These are phyloP conservation scores for Debaryomyces coudertii DNA, from an alignment of 1,139 yeast species.

Conservation along the genomic window DNA sequence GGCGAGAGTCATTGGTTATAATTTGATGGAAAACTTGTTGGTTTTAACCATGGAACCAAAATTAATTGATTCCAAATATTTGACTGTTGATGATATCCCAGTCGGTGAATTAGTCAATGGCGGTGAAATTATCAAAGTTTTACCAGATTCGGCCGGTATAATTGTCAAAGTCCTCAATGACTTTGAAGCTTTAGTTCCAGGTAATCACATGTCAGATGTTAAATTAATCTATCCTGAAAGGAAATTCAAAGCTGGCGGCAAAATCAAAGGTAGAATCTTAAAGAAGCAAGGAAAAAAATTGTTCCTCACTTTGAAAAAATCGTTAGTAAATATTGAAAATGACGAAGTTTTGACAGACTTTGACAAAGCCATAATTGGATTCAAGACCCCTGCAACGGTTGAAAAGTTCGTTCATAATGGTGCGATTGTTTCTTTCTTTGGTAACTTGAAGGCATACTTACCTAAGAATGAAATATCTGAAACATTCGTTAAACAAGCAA, in stretches of 20 bases:
- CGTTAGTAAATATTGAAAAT: conserved; percentile 71
- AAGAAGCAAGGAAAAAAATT: conserved; percentile 46
- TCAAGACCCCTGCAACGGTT: conserved; percentile 74
- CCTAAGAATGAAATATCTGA: conserved; percentile 91
- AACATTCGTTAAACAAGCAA: conserved; percentile 76
- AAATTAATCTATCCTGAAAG: conserved; percentile 87
- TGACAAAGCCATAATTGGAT: conserved; percentile 58
- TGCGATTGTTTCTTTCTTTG: conserved; percentile 82
- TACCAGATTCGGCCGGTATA: conserved; percentile 67
- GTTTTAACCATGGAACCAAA: conserved; percentile 70
- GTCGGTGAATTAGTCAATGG: conserved; percentile 67
- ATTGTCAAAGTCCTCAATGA: conserved; percentile 64
- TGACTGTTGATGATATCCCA: conserved; percentile 72
- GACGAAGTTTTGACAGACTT: conserved; percentile 56
- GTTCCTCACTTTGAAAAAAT: conserved; percentile 76
- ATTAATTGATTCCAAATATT: conserved; percentile 62
- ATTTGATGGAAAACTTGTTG: conserved; percentile 65
- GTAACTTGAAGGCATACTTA: conserved; percentile 73
- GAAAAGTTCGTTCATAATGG: conserved; percentile 75
- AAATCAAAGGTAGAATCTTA: conserved; percentile 72
- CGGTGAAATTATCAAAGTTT: conserved; percentile 61
- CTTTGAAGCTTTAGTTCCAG: conserved; percentile 76
- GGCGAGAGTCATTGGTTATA: conserved; percentile 78
- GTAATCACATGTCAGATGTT: conserved; percentile 80
- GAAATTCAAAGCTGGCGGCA: conserved; percentile 82